A percentile compares a stretch with the other conserved stretches of the same genome.
These are phyloP conservation scores for Citeromyces nyonsensis DNA, from an alignment of 805 yeast genomes.

Conservation along the genomic window DNA sequence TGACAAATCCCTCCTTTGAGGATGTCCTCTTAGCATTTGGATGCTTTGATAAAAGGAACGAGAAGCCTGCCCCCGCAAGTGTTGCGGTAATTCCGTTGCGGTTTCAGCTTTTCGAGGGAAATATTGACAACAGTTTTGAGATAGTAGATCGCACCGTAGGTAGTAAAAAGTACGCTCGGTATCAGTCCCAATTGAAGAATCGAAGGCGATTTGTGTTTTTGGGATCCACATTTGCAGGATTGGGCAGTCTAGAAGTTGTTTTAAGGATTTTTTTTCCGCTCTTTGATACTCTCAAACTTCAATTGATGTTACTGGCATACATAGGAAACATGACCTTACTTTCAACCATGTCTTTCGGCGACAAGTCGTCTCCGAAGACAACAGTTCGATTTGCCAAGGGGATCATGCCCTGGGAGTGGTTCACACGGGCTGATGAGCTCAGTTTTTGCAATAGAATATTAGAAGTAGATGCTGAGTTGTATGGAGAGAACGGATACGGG, in stretches of 20 bases:
- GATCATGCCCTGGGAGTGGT: constrained; percentile 59
- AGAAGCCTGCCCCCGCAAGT: constrained; percentile 14
- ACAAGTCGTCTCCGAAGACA: too few species aligned
- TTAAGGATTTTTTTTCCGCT: constrained; percentile 22
- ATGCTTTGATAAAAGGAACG: constrained; percentile 9
- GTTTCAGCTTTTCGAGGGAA: constrained; percentile 38
- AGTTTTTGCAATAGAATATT: constrained; percentile 48
- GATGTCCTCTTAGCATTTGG: constrained; percentile 10
- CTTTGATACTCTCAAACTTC: constrained; percentile 20
- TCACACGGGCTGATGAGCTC: constrained; percentile 51
- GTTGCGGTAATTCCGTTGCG: constrained; percentile 51
- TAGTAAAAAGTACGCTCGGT: constrained; percentile 27
- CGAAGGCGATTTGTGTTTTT: constrained; percentile 13
- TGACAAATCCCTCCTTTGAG: constrained; percentile 10
- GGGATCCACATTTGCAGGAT: constrained; percentile 23
- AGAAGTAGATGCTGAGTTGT: constrained; percentile 44
- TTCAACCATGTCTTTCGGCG: constrained; percentile 23
- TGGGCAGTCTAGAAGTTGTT: constrained; percentile 30
- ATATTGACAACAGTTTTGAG: constrained; percentile 37
- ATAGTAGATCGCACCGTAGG: constrained; percentile 50
- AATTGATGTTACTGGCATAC: constrained; percentile 32
- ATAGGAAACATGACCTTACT: constrained; percentile 29
- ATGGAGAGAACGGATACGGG: constrained; percentile 25
- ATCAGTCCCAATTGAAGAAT: constrained; percentile 16
- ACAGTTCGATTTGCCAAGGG: too few species aligned